phyloP scores from a whole-genome alignment of 768 basidiomycete species.

The Lactarius trivialis region DNA sequence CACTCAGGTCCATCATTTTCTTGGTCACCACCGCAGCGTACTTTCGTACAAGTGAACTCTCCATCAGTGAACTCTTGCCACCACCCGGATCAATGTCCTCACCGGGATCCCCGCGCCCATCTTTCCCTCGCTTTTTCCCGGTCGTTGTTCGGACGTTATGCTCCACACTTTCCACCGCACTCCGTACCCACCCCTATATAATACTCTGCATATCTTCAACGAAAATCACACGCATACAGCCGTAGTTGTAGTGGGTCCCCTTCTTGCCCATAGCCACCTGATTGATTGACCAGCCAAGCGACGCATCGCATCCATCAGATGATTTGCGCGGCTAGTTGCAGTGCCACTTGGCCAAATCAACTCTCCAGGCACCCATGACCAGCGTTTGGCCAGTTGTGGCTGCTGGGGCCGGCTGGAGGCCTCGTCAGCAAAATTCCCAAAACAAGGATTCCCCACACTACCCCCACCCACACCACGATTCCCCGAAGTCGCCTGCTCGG shows the following conservation, averaged over 20 bases:
- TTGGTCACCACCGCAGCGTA: background rate
- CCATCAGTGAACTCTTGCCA: background rate
- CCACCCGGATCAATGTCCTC: background rate
- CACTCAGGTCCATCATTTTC: background rate
- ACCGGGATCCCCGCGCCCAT: background rate
- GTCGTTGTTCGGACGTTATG: background rate
- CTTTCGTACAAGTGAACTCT: background rate
- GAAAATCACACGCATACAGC: background rate
- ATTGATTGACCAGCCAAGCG: background rate
- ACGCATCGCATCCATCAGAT: background rate
- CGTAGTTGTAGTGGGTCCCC: background rate
- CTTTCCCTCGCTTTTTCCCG: background rate
- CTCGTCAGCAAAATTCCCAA: background rate
- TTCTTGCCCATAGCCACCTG: background rate
- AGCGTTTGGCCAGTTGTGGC: background rate
- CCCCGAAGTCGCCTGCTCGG: background rate
- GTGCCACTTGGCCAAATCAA: background rate
- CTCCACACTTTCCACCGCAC: background rate
- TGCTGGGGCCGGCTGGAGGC: background rate
- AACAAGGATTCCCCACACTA: background rate
- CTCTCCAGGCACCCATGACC: background rate
- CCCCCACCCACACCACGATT: background rate
- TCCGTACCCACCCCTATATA: background rate
- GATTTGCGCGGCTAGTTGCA: background rate
- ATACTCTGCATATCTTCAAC: background rate